Evolutionary conservation across 305 asterid genomes (phyloP).

Genomic region (Coffea humblotiana): DNA sequence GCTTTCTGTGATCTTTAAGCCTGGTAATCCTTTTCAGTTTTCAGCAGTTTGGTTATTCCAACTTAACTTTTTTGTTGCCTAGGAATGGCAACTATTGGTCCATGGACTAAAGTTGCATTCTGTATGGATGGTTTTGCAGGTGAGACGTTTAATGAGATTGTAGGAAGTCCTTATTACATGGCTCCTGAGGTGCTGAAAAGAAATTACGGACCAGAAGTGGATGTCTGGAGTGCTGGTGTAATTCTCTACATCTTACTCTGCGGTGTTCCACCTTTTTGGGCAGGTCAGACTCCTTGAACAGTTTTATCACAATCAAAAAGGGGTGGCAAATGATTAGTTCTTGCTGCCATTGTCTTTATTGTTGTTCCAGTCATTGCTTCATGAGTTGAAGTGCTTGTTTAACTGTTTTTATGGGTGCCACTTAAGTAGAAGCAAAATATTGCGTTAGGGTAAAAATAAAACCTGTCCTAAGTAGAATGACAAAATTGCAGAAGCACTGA

Average conservation of each 20-base stretch:
- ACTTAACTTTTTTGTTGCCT: background rate
- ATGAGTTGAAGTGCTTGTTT: background rate
- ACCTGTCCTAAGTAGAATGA: background rate
- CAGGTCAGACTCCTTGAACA: constrained; percentile 43
- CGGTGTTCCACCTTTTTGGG: constrained; percentile 89
- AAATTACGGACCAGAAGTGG: constrained; percentile 77
- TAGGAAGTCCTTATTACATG: constrained; percentile 87
- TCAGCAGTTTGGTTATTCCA: background rate
- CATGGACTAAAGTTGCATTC: constrained; percentile 6
- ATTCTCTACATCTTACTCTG: constrained; percentile 76
- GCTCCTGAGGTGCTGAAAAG: constrained; percentile 81
- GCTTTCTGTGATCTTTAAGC: constrained; percentile 72
- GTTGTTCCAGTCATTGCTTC: background rate
- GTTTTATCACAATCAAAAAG: background rate
- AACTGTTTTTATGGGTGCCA: background rate
- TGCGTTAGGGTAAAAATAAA: background rate
- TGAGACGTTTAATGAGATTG: constrained; percentile 73
- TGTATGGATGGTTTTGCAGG: constrained; percentile 40
- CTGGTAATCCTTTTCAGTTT: constrained; percentile 48
- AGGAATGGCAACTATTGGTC: constrained; percentile 12
- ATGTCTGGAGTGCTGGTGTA: constrained; percentile 90
- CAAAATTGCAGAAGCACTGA: background rate
- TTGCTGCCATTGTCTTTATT: background rate
- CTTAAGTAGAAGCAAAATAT: background rate
- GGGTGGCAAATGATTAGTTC: background rate